These are phyloP conservation scores for Termitomyces sp. DNA, from an alignment of 768 basidiomycete genomes.

Conservation along the genomic window DNA sequence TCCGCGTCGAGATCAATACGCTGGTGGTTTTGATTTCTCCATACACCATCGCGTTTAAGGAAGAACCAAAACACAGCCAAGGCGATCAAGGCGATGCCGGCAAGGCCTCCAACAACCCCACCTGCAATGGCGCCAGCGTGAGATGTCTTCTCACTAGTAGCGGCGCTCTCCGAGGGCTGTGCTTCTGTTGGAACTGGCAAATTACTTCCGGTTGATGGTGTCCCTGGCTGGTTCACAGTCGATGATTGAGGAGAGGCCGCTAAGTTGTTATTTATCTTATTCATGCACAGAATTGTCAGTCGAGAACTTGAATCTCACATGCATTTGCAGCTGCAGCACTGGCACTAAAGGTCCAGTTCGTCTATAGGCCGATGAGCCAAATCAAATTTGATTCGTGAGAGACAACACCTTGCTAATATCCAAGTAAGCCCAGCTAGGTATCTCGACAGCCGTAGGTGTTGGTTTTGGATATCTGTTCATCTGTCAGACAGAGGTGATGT, in stretches of 20 bases:
- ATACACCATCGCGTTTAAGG: conserved; percentile 10
- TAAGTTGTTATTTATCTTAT: not conserved
- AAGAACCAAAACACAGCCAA: conserved; percentile 35
- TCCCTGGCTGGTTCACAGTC: not conserved
- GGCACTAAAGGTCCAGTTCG: conserved; percentile 29
- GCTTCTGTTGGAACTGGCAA: not conserved
- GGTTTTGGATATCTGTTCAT: conserved; percentile 34
- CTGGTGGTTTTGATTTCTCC: conserved; percentile 1
- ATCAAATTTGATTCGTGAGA: not conserved
- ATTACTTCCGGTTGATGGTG: not conserved
- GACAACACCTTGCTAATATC: conserved; percentile 35
- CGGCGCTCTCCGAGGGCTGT: not conserved
- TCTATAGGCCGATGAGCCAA: conserved; percentile 14
- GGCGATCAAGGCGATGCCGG: conserved; percentile 32
- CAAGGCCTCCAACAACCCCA: conserved; percentile 50
- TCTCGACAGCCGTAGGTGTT: conserved; percentile 34
- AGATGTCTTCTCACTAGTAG: conserved; percentile 1
- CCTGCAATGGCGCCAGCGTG: conserved; percentile 59
- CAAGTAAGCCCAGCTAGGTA: conserved; percentile 56
- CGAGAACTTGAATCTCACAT: not conserved
- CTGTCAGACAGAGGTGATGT: not conserved
- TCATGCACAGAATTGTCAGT: not conserved
- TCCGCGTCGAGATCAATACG: conserved; percentile 14
- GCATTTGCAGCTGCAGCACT: conserved; percentile 15
- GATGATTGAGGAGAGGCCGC: not conserved